These are phyloP conservation scores for Ophiostoma australiae DNA, from an alignment of 2,329 filamentous ascomycete species.

Conservation along the genomic window DNA sequence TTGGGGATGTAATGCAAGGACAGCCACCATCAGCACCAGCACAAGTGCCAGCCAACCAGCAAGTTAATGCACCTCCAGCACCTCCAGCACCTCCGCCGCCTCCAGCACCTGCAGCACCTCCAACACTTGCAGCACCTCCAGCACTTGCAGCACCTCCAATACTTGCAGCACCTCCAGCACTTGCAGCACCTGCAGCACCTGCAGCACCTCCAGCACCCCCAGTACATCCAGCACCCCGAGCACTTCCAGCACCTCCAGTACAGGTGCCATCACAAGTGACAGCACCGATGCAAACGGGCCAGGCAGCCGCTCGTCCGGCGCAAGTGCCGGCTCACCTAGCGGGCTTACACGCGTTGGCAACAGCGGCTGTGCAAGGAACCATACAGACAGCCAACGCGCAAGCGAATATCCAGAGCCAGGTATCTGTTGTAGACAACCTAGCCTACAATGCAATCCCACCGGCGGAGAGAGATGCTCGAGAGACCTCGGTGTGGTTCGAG, in stretches of 20 bases:
- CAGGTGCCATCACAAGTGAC: background rate
- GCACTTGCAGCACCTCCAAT: background rate
- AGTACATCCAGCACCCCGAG: background rate
- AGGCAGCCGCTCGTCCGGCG: too few species aligned
- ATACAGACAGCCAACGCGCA: background rate
- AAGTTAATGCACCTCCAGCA: background rate
- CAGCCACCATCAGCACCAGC: background rate
- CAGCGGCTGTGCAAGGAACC: background rate
- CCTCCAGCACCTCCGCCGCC: slow-evolving; percentile 3
- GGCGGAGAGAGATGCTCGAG: background rate
- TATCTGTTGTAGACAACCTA: background rate
- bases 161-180: background rate
- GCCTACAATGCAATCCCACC: background rate
- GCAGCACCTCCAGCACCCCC: too few species aligned
- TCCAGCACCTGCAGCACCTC: background rate
- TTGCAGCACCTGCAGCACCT: background rate
- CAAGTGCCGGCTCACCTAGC: background rate
- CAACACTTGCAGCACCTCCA: background rate
- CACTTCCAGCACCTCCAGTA: background rate
- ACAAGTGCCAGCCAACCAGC: background rate
- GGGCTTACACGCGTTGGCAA: background rate
- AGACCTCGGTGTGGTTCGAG: background rate
- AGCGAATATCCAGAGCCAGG: background rate
- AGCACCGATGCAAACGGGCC: background rate
- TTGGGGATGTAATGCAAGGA: background rate